phyloP scores from a whole-genome alignment of 2,329 filamentous ascomycete genomes.

The Plenodomus biglobosus region DNA sequence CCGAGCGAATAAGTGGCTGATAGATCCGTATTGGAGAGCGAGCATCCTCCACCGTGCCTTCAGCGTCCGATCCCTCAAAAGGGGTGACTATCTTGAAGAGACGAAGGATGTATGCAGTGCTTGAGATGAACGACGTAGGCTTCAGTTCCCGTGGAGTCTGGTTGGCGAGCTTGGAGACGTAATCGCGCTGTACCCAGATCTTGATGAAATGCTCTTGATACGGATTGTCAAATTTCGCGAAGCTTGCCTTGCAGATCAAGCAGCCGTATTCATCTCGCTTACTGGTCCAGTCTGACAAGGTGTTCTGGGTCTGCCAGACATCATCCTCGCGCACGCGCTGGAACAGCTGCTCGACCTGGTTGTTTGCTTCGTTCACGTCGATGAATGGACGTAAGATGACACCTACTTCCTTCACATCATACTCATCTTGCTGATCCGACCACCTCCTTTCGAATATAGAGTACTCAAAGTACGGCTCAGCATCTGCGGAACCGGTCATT shows the following conservation, averaged over 20 bases:
- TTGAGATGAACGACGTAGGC: conserved; percentile 16
- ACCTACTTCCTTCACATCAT: conserved; percentile 1
- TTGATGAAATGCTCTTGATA: conserved; percentile 10
- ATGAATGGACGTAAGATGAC: conserved; percentile 9
- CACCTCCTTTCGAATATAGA: conserved; percentile 21
- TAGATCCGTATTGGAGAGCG: conserved; percentile 6
- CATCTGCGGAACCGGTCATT: background rate
- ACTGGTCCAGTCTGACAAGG: conserved; percentile 6
- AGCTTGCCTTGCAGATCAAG: conserved; percentile 3
- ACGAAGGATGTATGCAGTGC: conserved; percentile 24
- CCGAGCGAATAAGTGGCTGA: conserved; percentile 12
- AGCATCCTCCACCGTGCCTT: background rate
- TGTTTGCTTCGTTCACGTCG: conserved; percentile 20
- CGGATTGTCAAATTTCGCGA: conserved; percentile 13
- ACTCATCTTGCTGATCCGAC: conserved; percentile 4
- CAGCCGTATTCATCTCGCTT: conserved; percentile 17
- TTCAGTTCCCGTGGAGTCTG: conserved; percentile 1
- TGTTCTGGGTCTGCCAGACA: background rate
- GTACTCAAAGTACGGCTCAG: conserved; percentile 32
- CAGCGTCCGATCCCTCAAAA: conserved; percentile 1
- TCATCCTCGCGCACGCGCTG: conserved; percentile 2
- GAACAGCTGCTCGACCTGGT: conserved; percentile 15
- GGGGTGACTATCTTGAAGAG: conserved; percentile 15
- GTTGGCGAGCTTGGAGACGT: conserved; percentile 13
- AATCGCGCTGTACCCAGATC: conserved; percentile 22